A percentile compares a stretch with the other conserved stretches of the same genome.
Conservation (phyloP, 2,329 filamentous ascomycete species). For the Hymenoscyphus salicellus region DNA sequence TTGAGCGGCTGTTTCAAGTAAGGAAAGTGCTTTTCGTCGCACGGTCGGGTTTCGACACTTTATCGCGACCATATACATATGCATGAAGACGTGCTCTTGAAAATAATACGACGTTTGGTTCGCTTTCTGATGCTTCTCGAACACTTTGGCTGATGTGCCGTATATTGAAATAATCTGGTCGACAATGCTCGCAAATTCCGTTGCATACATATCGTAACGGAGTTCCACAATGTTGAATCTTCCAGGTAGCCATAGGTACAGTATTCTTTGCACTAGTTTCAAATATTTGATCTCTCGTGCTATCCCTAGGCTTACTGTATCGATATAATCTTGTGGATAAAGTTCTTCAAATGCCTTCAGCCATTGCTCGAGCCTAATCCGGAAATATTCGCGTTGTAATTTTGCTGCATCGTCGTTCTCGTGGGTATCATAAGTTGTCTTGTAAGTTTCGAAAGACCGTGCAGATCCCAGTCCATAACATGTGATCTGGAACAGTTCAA, state of each 20-base stretch:
- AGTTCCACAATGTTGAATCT: not conserved
- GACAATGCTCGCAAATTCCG: not conserved
- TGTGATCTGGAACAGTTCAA: conserved; percentile 6
- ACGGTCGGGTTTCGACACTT: not conserved
- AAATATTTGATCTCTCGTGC: not conserved
- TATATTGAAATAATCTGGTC: not conserved
- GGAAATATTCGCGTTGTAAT: not conserved
- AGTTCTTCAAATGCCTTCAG: not conserved
- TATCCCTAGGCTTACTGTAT: not conserved
- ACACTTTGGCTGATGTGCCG: not conserved
- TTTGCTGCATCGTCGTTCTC: not conserved
- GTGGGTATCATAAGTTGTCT: not conserved
- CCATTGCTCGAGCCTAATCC: not conserved
- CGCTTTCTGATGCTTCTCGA: not conserved
- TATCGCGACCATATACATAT: not conserved
- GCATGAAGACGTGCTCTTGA: not conserved
- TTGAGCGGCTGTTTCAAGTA: not conserved
- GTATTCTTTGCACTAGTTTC: not conserved
- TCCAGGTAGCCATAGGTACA: not conserved
- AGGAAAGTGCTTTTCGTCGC: not conserved
- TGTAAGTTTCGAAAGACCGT: not conserved
- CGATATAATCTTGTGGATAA: not conserved
- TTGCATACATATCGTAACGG: not conserved
- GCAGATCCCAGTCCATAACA: conserved; percentile 1
- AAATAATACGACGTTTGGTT: conserved; percentile 1